phyloP scores from a whole-genome alignment of 306 rosid genomes.

The Rosa chinensis region DNA sequence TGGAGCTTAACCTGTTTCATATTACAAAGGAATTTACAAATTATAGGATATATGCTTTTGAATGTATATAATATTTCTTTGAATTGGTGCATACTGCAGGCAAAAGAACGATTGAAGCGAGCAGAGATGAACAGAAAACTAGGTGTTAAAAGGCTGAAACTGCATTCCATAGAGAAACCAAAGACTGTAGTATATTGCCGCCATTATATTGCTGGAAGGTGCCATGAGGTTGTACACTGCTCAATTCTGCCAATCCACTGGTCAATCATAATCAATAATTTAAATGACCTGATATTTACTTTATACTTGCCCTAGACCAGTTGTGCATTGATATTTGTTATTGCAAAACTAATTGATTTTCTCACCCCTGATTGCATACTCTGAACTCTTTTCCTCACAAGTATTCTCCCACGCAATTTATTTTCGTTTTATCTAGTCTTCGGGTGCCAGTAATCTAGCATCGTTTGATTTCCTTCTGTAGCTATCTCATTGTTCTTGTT shows the following conservation, averaged over 20 bases:
- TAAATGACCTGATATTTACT: background rate
- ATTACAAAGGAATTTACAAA: background rate
- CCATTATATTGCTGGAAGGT: slow-evolving; percentile 70
- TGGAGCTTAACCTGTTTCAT: background rate
- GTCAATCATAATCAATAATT: background rate
- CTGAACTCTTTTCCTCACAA: slow-evolving; percentile 10
- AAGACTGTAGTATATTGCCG: slow-evolving; percentile 59
- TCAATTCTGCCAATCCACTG: background rate
- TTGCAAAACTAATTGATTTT: background rate
- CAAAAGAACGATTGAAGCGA: slow-evolving; percentile 46
- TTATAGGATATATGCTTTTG: slow-evolving; percentile 10
- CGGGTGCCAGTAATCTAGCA: background rate
- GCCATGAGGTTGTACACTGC: slow-evolving; percentile 61
- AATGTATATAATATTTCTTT: slow-evolving; percentile 12
- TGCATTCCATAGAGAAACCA: slow-evolving; percentile 47
- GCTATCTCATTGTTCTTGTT: slow-evolving; percentile 8
- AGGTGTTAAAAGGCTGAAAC: slow-evolving; percentile 73
- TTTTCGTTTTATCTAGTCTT: background rate
- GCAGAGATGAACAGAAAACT: slow-evolving; percentile 68
- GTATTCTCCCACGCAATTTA: background rate
- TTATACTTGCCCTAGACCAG: background rate
- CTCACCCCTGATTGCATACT: background rate
- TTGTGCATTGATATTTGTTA: slow-evolving; percentile 11
- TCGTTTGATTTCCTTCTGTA: slow-evolving; percentile 21
- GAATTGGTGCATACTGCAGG: slow-evolving; percentile 36